Evolutionary conservation across 176 grass and related monocot genomes (phyloP).

Genomic region (Microstegium vimineum): DNA sequence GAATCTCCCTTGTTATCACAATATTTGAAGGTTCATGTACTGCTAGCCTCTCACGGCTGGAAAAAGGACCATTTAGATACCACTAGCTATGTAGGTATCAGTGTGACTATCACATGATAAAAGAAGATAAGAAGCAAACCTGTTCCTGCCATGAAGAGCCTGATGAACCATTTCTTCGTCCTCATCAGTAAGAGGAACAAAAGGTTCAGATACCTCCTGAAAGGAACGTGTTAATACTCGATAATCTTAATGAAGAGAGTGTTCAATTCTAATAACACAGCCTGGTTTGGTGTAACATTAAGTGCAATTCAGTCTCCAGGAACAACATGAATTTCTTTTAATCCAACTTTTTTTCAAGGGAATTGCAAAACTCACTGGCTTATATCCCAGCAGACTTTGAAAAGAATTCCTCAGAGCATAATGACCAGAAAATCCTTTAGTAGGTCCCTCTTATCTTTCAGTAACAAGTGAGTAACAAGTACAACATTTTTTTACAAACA

Average conservation of each 20-base stretch:
- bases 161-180: slow-evolving; percentile 45
- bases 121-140: slow-evolving; percentile 29
- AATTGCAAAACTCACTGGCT: neutral
- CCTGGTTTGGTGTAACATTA: neutral
- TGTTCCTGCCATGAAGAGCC: slow-evolving; percentile 56
- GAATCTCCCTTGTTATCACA: slow-evolving; percentile 72
- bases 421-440: neutral
- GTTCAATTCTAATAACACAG: neutral
- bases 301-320: neutral
- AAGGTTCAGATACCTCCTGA: slow-evolving; percentile 51
- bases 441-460: neutral
- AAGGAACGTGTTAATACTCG: neutral
- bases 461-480: neutral
- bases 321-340: neutral
- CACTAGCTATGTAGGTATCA: slow-evolving; percentile 5
- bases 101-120: slow-evolving; percentile 4
- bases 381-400: neutral
- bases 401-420: neutral
- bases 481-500: neutral
- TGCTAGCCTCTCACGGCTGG: slow-evolving; percentile 46
- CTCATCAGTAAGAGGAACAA: slow-evolving; percentile 56
- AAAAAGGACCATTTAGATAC: slow-evolving; percentile 17
- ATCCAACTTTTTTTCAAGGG: neutral
- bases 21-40: slow-evolving; percentile 66
- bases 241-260: neutral